These are phyloP conservation scores for Melaleuca quinquenervia DNA, from an alignment of 345 rosid species.

Conservation along the genomic window DNA sequence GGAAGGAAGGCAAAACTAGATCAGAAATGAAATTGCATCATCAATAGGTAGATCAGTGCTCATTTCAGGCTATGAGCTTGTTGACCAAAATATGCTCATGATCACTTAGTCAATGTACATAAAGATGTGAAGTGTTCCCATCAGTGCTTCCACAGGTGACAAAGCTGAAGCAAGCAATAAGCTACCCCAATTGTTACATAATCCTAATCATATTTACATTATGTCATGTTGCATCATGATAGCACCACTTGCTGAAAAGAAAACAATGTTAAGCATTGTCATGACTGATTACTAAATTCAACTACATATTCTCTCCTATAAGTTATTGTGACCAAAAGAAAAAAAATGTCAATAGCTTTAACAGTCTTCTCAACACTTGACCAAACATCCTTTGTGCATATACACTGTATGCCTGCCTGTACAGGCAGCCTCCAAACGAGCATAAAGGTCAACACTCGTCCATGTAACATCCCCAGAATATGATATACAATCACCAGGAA, in stretches of 20 bases:
- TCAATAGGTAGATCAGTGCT: background rate
- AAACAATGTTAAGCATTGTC: background rate
- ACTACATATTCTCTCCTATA: background rate
- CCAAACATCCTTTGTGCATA: background rate
- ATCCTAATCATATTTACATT: background rate
- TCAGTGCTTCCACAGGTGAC: background rate
- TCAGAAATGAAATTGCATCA: background rate
- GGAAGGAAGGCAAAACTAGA: constrained; percentile 1
- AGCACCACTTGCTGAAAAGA: background rate
- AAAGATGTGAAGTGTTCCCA: background rate
- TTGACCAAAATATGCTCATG: background rate
- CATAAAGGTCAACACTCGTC: background rate
- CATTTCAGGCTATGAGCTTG: background rate
- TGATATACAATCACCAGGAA: background rate
- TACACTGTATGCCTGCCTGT: background rate
- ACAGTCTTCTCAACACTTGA: background rate
- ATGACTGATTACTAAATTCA: background rate
- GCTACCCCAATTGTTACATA: background rate
- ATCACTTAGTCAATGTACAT: background rate
- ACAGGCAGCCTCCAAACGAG: background rate
- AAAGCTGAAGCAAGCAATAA: background rate
- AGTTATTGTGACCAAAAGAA: background rate
- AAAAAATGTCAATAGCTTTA: background rate
- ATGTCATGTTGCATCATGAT: background rate
- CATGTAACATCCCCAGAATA: background rate